Conservation (phyloP, 495 filamentous ascomycete species). For the Xylaria grammica region DNA sequence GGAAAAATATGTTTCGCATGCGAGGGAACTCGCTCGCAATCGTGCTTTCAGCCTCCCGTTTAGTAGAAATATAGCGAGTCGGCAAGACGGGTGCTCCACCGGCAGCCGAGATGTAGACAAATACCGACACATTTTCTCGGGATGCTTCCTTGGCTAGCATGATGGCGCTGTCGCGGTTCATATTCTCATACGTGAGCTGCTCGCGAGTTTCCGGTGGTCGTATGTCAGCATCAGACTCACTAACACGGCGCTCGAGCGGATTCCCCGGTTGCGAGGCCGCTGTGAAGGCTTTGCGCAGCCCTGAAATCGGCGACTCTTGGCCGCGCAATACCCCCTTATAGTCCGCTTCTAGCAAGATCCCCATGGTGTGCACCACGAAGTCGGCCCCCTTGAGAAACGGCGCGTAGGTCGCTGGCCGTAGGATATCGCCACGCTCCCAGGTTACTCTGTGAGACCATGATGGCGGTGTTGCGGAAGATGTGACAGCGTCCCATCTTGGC, state of each 20-base stretch:
- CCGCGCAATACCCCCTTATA: conserved; percentile 93
- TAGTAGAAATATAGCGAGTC: conserved; percentile 84
- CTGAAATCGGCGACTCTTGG: conserved; percentile 73
- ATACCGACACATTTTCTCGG: conserved; percentile 65
- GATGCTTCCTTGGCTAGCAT: conserved; percentile 82
- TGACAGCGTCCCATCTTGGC: conserved; percentile 79
- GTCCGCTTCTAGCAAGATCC: conserved; percentile 96
- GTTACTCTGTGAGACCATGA: conserved; percentile 79
- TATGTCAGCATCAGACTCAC: conserved; percentile 48
- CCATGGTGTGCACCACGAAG: conserved; percentile 90
- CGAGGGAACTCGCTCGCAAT: conserved; percentile 72
- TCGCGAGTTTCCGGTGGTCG: conserved; percentile 67
- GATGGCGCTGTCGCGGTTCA: conserved; percentile 90
- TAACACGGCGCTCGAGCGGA: conserved; percentile 55
- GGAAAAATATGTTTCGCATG: conserved; percentile 80
- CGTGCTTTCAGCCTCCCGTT: conserved; percentile 84
- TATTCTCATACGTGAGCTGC: conserved; percentile 93
- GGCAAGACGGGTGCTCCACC: conserved; percentile 85
- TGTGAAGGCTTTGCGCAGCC: conserved; percentile 78
- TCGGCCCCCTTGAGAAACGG: conserved; percentile 72
- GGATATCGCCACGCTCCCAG: conserved; percentile 87
- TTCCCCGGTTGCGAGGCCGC: conserved; percentile 56
- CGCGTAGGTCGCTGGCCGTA: conserved; percentile 78
- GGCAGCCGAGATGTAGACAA: conserved; percentile 88
- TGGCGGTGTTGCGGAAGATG: conserved; percentile 73